Evolutionary conservation across 192 early-diverging fungal species (phyloP).

Genomic region (Blastocladiella britannica): DNA sequence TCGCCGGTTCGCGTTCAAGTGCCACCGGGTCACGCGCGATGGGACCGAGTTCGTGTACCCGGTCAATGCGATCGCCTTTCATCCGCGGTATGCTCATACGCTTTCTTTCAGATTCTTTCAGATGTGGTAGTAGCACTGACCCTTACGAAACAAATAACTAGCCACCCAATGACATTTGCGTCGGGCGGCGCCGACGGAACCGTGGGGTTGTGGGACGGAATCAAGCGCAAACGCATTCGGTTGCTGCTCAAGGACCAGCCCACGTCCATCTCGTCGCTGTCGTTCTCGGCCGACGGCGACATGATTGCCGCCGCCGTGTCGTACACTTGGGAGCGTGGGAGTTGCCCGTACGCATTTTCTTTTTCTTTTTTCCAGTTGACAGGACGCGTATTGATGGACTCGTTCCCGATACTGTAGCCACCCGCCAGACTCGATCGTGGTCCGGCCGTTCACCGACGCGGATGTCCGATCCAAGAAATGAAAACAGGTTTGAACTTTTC

Average conservation of each 20-base stretch:
- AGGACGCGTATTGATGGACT: constrained; percentile 1
- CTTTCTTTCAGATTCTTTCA: constrained; percentile 2
- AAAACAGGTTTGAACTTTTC: no score
- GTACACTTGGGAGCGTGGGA: constrained; percentile 90
- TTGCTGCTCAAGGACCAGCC: constrained; percentile 60
- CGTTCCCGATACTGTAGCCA: constrained; percentile 13
- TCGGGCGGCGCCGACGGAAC: constrained; percentile 85
- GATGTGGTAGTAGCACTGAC: constrained; percentile 1
- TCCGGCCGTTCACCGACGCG: constrained; percentile 40
- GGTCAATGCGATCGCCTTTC: constrained; percentile 79
- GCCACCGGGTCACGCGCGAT: constrained; percentile 60
- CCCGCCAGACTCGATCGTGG: constrained; percentile 56
- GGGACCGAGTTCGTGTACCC: constrained; percentile 72
- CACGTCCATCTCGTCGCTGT: constrained; percentile 55
- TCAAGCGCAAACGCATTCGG: constrained; percentile 68
- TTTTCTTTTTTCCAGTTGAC: neutral
- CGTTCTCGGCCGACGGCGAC: constrained; percentile 59
- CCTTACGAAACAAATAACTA: constrained; percentile 14
- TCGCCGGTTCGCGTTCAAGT: constrained; percentile 92
- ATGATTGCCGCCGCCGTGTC: constrained; percentile 67
- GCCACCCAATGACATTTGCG: constrained; percentile 58
- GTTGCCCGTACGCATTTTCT: constrained; percentile 38
- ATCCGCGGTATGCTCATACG: constrained; percentile 28
- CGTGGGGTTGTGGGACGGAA: constrained; percentile 81
- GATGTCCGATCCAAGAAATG: constrained; percentile 35